A percentile compares a stretch with the other conserved stretches of the same genome.
These are phyloP conservation scores for Emmonsia crescens DNA, from an alignment of 2,329 filamentous ascomycete genomes.

Conservation along the genomic window DNA sequence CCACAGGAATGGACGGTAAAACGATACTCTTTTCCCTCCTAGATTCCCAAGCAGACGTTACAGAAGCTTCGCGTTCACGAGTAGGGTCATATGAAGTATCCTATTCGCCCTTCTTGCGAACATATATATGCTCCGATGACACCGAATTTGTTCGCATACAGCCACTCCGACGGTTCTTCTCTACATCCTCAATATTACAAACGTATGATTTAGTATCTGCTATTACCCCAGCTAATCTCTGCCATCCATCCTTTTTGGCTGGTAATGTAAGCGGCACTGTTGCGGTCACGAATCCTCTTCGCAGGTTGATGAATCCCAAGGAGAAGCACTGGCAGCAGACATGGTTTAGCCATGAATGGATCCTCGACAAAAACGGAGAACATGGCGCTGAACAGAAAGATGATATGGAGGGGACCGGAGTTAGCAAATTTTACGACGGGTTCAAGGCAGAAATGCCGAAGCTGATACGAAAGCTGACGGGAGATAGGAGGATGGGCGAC, in stretches of 20 bases:
- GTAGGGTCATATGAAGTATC: conserved; percentile 38
- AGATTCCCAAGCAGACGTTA: conserved; percentile 35
- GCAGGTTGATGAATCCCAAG: conserved; percentile 41
- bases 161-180: conserved; percentile 44
- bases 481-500: conserved; percentile 23
- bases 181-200: conserved; percentile 38
- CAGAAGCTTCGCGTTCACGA: conserved; percentile 39
- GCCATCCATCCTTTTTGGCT: conserved; percentile 44
- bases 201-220: conserved; percentile 29
- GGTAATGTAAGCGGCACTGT: conserved; percentile 44
- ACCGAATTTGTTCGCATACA: conserved; percentile 40
- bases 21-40: conserved; percentile 45
- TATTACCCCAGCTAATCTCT: conserved; percentile 27
- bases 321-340: conserved; percentile 42
- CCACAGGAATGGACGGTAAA: conserved; percentile 45
- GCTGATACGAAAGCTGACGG: conserved; percentile 21
- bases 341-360: conserved; percentile 51
- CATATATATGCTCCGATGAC: conserved; percentile 46
- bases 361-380: conserved; percentile 17
- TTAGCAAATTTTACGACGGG: conserved; percentile 35
- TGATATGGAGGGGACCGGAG: conserved; percentile 18
- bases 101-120: conserved; percentile 47
- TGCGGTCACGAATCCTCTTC: conserved; percentile 41
- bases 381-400: not conserved
- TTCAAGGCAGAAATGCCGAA: conserved; percentile 31